phyloP scores from a whole-genome alignment of 2,329 filamentous ascomycete genomes.

The Ceratocystis ficicola region DNA sequence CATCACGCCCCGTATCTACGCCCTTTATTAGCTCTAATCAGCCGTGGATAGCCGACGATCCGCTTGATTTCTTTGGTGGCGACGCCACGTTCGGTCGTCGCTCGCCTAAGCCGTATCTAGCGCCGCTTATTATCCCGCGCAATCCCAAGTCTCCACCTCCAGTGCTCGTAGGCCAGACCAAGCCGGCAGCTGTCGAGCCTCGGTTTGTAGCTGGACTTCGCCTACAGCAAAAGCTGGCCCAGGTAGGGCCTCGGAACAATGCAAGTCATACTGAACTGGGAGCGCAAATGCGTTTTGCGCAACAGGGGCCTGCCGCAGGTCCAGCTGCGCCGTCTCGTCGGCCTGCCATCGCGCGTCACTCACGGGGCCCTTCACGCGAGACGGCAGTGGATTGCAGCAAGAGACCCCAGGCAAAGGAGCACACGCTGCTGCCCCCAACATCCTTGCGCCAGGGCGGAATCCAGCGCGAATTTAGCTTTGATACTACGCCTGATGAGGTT shows the following conservation, averaged over 20 bases:
- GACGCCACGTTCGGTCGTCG: not conserved
- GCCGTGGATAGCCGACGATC: constrained; percentile 18
- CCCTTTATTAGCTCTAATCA: constrained; percentile 19
- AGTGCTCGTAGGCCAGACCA: not conserved
- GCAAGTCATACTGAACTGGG: not conserved
- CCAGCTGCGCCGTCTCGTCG: not conserved
- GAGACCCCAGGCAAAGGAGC: not conserved
- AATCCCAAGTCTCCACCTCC: constrained; percentile 6
- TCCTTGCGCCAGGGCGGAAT: not conserved
- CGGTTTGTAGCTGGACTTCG: constrained; percentile 19
- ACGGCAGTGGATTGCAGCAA: not conserved
- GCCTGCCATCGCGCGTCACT: not conserved
- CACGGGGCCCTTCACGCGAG: not conserved
- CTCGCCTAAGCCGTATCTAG: constrained; percentile 14
- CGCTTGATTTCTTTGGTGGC: constrained; percentile 6
- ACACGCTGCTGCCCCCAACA: not conserved
- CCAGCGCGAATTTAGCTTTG: constrained; percentile 11
- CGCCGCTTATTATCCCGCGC: constrained; percentile 17
- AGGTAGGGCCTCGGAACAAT: not conserved
- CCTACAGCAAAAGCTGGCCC: constrained; percentile 15
- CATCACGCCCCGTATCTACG: constrained; percentile 15
- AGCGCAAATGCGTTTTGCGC: not conserved
- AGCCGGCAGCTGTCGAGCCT: constrained; percentile 2
- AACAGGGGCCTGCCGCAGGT: not conserved
- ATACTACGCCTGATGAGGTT: constrained; percentile 10